These are phyloP conservation scores for Coniella vitis DNA, from an alignment of 2,329 filamentous ascomycete genomes.

Conservation along the genomic window DNA sequence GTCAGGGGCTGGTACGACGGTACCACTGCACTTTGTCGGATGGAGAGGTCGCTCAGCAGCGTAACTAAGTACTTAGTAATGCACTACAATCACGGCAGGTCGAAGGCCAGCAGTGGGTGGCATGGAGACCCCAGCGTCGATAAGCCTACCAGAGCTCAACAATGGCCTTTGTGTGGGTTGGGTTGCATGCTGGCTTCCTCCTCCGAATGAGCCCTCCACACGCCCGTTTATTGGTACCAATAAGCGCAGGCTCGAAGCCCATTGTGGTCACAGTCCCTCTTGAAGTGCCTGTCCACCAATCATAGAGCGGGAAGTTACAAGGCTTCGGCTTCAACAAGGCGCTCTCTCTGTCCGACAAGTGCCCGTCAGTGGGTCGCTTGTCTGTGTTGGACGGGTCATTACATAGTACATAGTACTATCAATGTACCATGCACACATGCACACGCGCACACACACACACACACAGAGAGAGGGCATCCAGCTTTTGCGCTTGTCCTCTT, in stretches of 20 bases:
- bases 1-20: neutral
- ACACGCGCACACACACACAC: no score
- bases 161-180: conserved; percentile 20
- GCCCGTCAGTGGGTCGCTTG: no score
- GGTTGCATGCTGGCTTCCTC: conserved; percentile 23
- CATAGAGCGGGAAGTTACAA: conserved; percentile 6
- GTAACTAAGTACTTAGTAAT: neutral
- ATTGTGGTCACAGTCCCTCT: neutral
- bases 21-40: neutral
- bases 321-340: conserved; percentile 7
- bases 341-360: conserved; percentile 16
- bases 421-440: conserved; percentile 21
- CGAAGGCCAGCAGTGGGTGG: conserved; percentile 10
- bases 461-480: conserved; percentile 31
- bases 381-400: no score
- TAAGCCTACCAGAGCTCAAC: conserved; percentile 15
- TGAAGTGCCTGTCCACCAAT: conserved; percentile 9
- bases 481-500: no score
- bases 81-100: neutral
- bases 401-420: no score
- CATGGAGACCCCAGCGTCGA: conserved; percentile 12
- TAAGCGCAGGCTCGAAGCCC: conserved; percentile 20
- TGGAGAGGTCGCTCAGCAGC: conserved; percentile 27
- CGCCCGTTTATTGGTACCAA: conserved; percentile 24
- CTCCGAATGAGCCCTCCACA: conserved; percentile 24